These are phyloP conservation scores for Colletotrichum neosansevieriae DNA, from an alignment of 2,329 filamentous ascomycete genomes.

Conservation along the genomic window DNA sequence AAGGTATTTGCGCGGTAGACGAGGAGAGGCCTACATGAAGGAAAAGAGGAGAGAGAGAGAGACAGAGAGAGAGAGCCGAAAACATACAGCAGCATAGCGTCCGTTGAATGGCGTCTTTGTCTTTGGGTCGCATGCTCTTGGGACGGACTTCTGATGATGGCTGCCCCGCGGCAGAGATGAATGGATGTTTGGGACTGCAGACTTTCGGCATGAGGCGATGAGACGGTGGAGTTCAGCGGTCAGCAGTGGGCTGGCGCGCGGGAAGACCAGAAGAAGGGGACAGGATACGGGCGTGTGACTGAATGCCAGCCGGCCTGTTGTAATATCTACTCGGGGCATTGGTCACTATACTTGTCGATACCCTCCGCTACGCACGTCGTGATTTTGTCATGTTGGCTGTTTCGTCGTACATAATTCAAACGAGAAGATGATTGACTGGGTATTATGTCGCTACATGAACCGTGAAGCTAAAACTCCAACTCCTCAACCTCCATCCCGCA, in stretches of 20 bases:
- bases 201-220: conserved; percentile 4
- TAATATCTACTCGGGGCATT: conserved; percentile 30
- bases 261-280: neutral
- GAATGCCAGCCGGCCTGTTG: conserved; percentile 4
- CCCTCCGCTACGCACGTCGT: conserved; percentile 21
- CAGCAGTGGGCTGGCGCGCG: conserved; percentile 16
- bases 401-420: conserved; percentile 13
- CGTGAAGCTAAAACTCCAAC: conserved; percentile 67
- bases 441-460: neutral
- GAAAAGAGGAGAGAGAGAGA: neutral
- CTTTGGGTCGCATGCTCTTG: conserved; percentile 27
- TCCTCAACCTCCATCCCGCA: conserved; percentile 86
- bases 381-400: neutral
- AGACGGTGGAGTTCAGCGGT: neutral
- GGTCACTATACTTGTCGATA: conserved; percentile 30
- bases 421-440: conserved; percentile 15
- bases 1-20: conserved; percentile 82
- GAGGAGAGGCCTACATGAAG: conserved; percentile 1
- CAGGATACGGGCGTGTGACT: conserved; percentile 6
- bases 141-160: conserved; percentile 13
- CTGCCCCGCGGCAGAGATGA: conserved; percentile 8
- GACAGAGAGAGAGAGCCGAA: conserved; percentile 7
- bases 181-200: conserved; percentile 5
- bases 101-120: conserved; percentile 26
- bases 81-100: conserved; percentile 36